A percentile compares a stretch with the other conserved stretches of the same genome.
These are phyloP conservation scores for Suhomyces coccinellae DNA, from an alignment of 1,139 yeast genomes.

Conservation along the genomic window DNA sequence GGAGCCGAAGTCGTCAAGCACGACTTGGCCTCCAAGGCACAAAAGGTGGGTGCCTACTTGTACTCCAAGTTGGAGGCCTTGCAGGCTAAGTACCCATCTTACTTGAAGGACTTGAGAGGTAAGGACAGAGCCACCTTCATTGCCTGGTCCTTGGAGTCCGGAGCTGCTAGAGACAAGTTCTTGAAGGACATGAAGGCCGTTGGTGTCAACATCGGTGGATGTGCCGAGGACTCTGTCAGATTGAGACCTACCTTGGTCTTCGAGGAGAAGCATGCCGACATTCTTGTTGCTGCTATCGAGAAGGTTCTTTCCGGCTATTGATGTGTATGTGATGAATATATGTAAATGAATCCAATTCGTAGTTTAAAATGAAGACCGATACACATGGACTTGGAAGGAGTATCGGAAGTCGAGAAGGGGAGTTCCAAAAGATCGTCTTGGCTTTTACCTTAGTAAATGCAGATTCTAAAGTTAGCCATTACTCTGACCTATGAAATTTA, in stretches of 20 bases:
- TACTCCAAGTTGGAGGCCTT: slow-evolving; percentile 52
- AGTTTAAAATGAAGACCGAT: too few relatives aligned
- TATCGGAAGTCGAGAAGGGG: too few relatives aligned
- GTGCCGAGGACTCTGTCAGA: slow-evolving; percentile 73
- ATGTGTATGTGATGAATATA: slow-evolving; percentile 1
- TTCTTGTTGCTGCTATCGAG: slow-evolving; percentile 53
- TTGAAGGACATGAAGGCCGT: slow-evolving; percentile 53
- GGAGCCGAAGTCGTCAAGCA: slow-evolving; percentile 62
- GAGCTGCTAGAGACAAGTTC: slow-evolving; percentile 58
- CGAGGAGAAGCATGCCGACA: slow-evolving; percentile 74
- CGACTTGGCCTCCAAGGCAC: slow-evolving; percentile 56
- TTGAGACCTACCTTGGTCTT: slow-evolving; percentile 76
- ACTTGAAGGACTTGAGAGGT: slow-evolving; percentile 64
- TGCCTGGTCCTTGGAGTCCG: slow-evolving; percentile 67
- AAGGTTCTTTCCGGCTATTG: slow-evolving; percentile 45
- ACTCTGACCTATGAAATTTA: too few relatives aligned
- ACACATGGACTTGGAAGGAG: too few relatives aligned
- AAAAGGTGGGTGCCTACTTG: slow-evolving; percentile 63
- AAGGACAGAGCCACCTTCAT: slow-evolving; percentile 73
- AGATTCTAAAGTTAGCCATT: too few relatives aligned
- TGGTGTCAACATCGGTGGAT: slow-evolving; percentile 80
- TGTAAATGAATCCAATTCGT: background rate
- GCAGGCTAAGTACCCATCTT: slow-evolving; percentile 51
- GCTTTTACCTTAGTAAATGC: too few relatives aligned
- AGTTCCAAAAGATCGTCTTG: too few relatives aligned